Evolutionary conservation across 306 rosid species (phyloP), one percentile per base, ranked within the genome.

Genomic region (Malus orientalis): DNA sequence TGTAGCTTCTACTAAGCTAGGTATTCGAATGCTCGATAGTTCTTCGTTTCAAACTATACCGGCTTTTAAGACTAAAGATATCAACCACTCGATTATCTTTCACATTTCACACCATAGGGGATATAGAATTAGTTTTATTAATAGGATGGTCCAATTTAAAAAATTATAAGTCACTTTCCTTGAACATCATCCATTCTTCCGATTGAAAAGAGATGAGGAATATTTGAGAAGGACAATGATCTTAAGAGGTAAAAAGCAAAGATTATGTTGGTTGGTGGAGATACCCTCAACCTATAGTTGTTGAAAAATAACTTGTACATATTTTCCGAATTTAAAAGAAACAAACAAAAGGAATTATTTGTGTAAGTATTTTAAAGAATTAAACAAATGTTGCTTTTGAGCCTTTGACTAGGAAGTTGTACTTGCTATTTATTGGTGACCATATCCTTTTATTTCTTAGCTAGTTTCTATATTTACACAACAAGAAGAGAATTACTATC

Each of bases 241-340:
- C 18, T 51, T 25, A 29, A 58, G 76, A 71, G 71, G 71, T 47
- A 64, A 76, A 79, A 81, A 44, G 81, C 78, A 84, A 82, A 80
- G 40, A 84, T 78, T 79, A 45, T 86, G 90, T 84, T 81, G 82
- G 86, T 40, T 63, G 88, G 84, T 88, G 83, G 85, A 78, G 78
- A 74, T 55, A 77, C 84, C 83, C 75, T 73, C 85, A 85, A 80
- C 84, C 81, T 80, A 53, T 82, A 51, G 85, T 73, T 70, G 82
- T 84, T 89, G 91, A 76, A 71, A 60, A 73, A 80, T 80, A 64
- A 78, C 77, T 59, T 68, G 80, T 62, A 15, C 68, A 68, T 83
- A 65, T 77, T 85, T 70, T 78, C 77, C 76, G 69, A 69, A 20
- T 19, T 62, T 14, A 3, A 19, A 27, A 42, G 57, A 44, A 25